Percentiles rank a stretch among this genome's conserved stretches.
Conservation (phyloP, 371 early-diverging fungal genomes). For the Basidiobolus meristosporus region DNA sequence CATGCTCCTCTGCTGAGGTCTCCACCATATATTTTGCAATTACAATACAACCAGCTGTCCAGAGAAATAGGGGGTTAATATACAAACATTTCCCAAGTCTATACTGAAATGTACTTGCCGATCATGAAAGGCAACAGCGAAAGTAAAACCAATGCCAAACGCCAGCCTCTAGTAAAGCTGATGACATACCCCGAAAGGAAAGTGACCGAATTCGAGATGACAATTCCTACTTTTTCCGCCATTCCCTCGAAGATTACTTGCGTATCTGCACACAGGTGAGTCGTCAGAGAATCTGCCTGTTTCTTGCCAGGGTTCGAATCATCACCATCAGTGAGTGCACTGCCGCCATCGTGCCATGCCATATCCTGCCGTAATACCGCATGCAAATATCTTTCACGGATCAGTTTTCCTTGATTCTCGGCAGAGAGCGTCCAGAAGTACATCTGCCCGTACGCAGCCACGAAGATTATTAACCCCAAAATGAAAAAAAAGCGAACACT, state of each 20-base stretch:
- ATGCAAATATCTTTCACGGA: conserved; percentile 48
- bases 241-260: conserved; percentile 72
- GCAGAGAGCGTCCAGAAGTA: conserved; percentile 11
- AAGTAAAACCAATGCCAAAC: conserved; percentile 58
- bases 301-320: no score
- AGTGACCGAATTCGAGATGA: conserved; percentile 38
- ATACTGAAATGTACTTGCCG: no score
- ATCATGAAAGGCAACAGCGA: conserved; percentile 6
- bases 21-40: conserved; percentile 40
- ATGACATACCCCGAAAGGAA: conserved; percentile 74
- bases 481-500: conserved; percentile 37
- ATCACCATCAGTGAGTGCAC: conserved; percentile 36
- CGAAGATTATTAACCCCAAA: conserved; percentile 28
- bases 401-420: conserved; percentile 16
- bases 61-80: no score
- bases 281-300: no score
- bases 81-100: no score
- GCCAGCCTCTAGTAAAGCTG: conserved; percentile 74
- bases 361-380: conserved; percentile 78
- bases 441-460: conserved; percentile 11
- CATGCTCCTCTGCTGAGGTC: conserved; percentile 12
- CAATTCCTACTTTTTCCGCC: conserved; percentile 61
- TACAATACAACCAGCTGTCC: conserved; percentile 30
- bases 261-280: conserved; percentile 55
- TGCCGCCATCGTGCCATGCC: conserved; percentile 88